Conservation (phyloP, 164 flowering plant species). For the Annona cherimola region DNA sequence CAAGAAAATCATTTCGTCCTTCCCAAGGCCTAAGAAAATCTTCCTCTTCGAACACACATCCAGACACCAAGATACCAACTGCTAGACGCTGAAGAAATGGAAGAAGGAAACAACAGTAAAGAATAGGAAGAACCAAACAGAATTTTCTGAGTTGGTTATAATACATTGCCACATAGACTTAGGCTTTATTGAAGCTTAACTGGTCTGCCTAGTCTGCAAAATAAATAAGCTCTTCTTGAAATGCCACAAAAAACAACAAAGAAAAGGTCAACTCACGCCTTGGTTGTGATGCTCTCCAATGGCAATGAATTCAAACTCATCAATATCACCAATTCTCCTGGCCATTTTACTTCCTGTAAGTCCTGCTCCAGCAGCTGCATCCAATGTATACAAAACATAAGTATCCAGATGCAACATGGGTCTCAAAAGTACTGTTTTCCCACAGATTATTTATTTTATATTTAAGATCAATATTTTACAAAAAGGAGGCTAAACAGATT, state of each 20-base stretch:
- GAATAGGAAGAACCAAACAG: slow-evolving; percentile 8
- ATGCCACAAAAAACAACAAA: slow-evolving; percentile 5
- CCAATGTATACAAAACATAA: slow-evolving; percentile 6
- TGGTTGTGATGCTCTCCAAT: slow-evolving; percentile 83
- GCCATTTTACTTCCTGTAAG: slow-evolving; percentile 97
- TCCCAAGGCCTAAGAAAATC: slow-evolving; percentile 94
- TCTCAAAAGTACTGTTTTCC: background rate
- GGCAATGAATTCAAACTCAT: slow-evolving; percentile 89
- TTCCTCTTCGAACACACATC: slow-evolving; percentile 76
- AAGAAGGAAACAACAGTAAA: slow-evolving; percentile 6
- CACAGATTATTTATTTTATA: too few relatives aligned
- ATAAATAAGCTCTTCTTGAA: background rate
- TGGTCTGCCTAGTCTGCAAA: background rate
- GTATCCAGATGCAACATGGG: background rate
- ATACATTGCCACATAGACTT: background rate
- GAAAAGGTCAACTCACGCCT: slow-evolving; percentile 59
- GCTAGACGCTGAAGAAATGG: slow-evolving; percentile 66
- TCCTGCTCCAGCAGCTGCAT: slow-evolving; percentile 98
- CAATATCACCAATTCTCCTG: slow-evolving; percentile 77
- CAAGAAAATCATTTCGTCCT: slow-evolving; percentile 57
- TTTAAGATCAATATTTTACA: background rate
- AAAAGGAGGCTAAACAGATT: too few relatives aligned
- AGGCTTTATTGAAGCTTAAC: background rate
- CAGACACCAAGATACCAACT: slow-evolving; percentile 78
- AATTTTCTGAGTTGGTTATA: background rate